Evolutionary conservation across 257 asterid species (phyloP).

Genomic region (Cordia subcordata): DNA sequence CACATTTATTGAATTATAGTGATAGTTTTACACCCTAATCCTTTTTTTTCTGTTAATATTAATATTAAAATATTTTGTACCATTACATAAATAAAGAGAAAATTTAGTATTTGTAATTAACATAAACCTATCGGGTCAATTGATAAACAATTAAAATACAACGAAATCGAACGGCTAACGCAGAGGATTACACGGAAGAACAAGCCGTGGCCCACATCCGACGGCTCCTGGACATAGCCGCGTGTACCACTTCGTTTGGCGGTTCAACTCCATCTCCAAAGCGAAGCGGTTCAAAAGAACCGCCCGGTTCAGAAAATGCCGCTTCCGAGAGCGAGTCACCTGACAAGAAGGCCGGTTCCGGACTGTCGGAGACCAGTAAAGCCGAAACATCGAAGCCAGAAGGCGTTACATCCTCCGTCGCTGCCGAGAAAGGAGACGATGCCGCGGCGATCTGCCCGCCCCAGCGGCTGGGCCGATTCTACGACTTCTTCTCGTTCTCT

Average conservation of each 20-base stretch:
- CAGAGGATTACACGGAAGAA: slow-evolving; percentile 74
- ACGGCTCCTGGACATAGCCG: slow-evolving; percentile 63
- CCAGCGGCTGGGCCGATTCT: slow-evolving; percentile 73
- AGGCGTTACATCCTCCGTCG: not conserved
- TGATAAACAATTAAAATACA: no score
- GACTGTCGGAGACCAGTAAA: no score
- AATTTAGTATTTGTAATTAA: no score
- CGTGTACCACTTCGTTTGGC: slow-evolving; percentile 64
- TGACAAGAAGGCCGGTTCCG: not conserved
- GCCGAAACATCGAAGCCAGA: not conserved
- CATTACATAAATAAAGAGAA: no score
- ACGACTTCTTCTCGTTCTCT: slow-evolving; percentile 77
- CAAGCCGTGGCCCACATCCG: slow-evolving; percentile 63
- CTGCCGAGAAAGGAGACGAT: slow-evolving; percentile 36
- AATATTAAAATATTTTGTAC: no score
- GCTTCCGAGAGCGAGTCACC: slow-evolving; percentile 9
- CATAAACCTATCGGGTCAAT: no score
- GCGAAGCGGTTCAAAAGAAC: slow-evolving; percentile 26
- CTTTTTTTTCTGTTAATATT: no score
- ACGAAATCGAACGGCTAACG: no score
- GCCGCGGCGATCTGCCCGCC: slow-evolving; percentile 64
- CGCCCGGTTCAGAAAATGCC: slow-evolving; percentile 29
- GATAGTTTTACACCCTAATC: no score
- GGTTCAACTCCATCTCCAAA: slow-evolving; percentile 47
- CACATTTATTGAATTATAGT: no score